Base-by-base conservation (phyloP, 2,329 filamentous ascomycete species). In the Alternaria ventricosa region DNA sequence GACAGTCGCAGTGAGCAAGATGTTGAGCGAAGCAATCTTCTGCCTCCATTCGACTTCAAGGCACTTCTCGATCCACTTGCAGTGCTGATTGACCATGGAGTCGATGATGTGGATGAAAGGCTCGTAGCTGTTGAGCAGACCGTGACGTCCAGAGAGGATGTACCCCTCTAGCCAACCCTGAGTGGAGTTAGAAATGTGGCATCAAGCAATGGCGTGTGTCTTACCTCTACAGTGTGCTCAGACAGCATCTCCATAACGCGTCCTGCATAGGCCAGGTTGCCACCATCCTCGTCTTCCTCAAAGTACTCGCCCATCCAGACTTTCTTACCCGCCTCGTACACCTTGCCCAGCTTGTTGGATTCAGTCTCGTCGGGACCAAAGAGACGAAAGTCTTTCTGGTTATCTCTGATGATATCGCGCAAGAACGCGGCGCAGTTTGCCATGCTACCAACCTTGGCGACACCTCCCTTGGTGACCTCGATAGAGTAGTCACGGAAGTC, bases 231-330 rank as follows among this genome's bases (percentile, higher is more conserved):
- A 15, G 90, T 94, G 76, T 94, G 92, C 79, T 94, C 92, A 18
- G 89, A 92, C n/a, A 94, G 86, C 77, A 94, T 94, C 78, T 94
- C 92, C 90, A 94, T 94, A 36, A 94, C 91, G 27, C 91, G 86
- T 15, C 92, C 92, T 13, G 85, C 84, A 18, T 83, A 86, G 6
- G 88, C 86, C 23, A 94, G 82, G 72, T 94, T 93, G 65, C 92
- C 91, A 10, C 91, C 91, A 72, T 94, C 89, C 8, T 82, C 80
- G 71, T 94, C 92, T 74, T 94, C 91, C 5, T 92, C 89, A 65
- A 94, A 91, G 77, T 91, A 92, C 54, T 92, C 91, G 6, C 87
- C 91, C 82, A 94, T 84, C 91, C 92, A 94, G 4, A 92, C 90
- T 80, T 94, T 94, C 85, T 93, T 91, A 6, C 89, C 89, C 1